Conservation (phyloP, 1,139 yeast species). For the Lodderomyces oxycetoniae region DNA sequence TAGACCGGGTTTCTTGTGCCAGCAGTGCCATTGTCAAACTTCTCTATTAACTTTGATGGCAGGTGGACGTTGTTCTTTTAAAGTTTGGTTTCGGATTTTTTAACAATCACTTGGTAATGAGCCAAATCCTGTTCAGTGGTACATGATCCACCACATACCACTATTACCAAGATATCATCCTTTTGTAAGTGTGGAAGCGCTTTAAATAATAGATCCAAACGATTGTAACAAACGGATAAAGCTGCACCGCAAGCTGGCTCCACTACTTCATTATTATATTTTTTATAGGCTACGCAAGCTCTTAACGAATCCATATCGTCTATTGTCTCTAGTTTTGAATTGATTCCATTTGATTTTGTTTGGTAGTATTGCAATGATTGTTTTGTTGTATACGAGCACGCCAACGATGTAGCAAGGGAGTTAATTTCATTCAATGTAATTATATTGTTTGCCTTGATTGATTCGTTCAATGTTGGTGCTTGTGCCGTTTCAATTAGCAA, state of each 20-base stretch:
- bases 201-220: slow-evolving; percentile 27
- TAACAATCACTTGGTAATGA: slow-evolving; percentile 11
- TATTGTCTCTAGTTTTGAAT: slow-evolving; percentile 43
- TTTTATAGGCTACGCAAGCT: slow-evolving; percentile 48
- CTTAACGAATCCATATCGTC: slow-evolving; percentile 52
- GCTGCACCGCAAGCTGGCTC: slow-evolving; percentile 83
- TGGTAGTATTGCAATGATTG: slow-evolving; percentile 38
- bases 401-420: slow-evolving; percentile 59
- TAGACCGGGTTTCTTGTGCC: no score
- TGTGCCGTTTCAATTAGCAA: slow-evolving; percentile 58
- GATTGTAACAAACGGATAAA: slow-evolving; percentile 45
- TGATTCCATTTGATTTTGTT: slow-evolving; percentile 23
- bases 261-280: slow-evolving; percentile 46
- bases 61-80: no score
- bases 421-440: slow-evolving; percentile 43
- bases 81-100: slow-evolving; percentile 14
- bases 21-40: no score
- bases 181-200: slow-evolving; percentile 27
- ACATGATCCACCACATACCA: slow-evolving; percentile 65
- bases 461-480: slow-evolving; percentile 51
- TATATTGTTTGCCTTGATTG: slow-evolving; percentile 43
- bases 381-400: slow-evolving; percentile 51
- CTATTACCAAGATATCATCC: slow-evolving; percentile 51
- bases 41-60: no score
- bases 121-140: slow-evolving; percentile 22